These are phyloP conservation scores for Botryotinia narcissicola DNA, from an alignment of 2,329 filamentous ascomycete genomes.

Conservation along the genomic window DNA sequence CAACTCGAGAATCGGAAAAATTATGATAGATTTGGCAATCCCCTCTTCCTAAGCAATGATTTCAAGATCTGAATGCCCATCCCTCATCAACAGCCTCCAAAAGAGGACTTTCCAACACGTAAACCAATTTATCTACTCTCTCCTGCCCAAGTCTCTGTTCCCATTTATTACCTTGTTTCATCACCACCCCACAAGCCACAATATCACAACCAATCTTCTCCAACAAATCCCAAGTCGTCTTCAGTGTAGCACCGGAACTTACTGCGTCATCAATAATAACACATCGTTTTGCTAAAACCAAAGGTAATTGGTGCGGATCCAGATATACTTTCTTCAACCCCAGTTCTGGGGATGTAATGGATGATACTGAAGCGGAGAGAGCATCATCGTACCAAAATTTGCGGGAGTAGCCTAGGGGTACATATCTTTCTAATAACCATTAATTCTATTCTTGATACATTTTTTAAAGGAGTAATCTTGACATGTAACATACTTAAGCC, in stretches of 20 bases:
- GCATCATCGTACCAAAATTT: conserved; percentile 36
- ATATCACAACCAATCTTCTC: conserved; percentile 28
- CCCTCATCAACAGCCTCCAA: conserved; percentile 30
- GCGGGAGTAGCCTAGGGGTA: conserved; percentile 35
- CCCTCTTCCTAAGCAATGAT: neutral
- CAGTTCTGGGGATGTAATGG: conserved; percentile 32
- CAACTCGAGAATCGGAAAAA: neutral
- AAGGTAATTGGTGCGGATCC: conserved; percentile 31
- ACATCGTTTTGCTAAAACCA: conserved; percentile 27
- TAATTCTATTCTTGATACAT: neutral
- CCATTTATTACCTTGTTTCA: conserved; percentile 36
- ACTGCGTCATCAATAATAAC: conserved; percentile 36
- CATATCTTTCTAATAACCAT: conserved; percentile 27
- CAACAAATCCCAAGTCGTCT: conserved; percentile 34
- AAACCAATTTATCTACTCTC: conserved; percentile 24
- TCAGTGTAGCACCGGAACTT: conserved; percentile 33
- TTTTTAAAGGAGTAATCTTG: neutral
- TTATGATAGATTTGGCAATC: fast-evolving
- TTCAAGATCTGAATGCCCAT: conserved; percentile 26
- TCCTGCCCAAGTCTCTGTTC: conserved; percentile 25
- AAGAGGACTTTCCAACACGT: conserved; percentile 34
- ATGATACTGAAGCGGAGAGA: conserved; percentile 31
- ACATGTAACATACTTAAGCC: conserved; percentile 25
- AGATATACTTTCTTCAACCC: conserved; percentile 31
- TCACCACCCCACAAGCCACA: conserved; percentile 31